phyloP scores from a whole-genome alignment of 495 filamentous ascomycete genomes.

The Neurospora sp. region DNA sequence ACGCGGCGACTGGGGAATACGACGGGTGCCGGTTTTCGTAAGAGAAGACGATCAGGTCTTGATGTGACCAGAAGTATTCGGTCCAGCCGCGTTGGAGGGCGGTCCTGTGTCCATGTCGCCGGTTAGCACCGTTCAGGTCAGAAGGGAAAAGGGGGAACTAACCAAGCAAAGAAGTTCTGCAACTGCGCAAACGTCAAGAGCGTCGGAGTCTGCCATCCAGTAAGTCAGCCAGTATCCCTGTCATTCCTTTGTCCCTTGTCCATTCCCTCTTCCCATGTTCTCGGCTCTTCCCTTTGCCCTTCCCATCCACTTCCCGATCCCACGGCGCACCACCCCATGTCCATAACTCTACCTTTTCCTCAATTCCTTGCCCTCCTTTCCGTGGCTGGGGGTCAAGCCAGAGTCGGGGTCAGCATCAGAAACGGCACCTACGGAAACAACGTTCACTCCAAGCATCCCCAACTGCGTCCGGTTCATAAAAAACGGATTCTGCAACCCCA shows the following conservation, averaged over 20 bases:
- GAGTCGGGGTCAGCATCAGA: background rate
- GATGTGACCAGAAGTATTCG: conserved; percentile 51
- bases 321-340: background rate
- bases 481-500: conserved; percentile 52
- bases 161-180: conserved; percentile 47
- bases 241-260: background rate
- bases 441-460: conserved; percentile 41
- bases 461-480: conserved; percentile 48
- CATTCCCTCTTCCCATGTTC: background rate
- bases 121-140: background rate
- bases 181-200: conserved; percentile 51
- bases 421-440: conserved; percentile 22
- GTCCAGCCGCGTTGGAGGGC: conserved; percentile 36
- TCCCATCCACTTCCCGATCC: background rate
- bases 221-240: background rate
- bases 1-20: background rate
- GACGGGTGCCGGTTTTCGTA: conserved; percentile 17
- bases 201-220: conserved; percentile 35
- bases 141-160: background rate
- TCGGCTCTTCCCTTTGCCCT: background rate
- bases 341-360: background rate
- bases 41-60: conserved; percentile 46
- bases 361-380: too few species aligned
- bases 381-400: background rate
- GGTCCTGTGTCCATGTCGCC: conserved; percentile 21